These are phyloP conservation scores for Fusarium sp. DNA, from an alignment of 2,329 filamentous ascomycete genomes.

Conservation along the genomic window DNA sequence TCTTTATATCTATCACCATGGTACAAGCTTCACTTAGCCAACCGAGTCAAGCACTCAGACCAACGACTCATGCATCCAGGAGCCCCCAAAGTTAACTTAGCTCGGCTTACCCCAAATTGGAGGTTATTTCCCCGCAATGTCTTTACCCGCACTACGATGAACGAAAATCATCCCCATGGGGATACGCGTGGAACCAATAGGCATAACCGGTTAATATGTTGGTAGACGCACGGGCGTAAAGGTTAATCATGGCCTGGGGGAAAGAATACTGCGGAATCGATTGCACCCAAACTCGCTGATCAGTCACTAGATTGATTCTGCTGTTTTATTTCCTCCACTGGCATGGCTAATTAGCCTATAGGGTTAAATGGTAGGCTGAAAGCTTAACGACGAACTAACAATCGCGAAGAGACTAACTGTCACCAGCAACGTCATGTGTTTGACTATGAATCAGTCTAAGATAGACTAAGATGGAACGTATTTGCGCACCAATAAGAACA, in stretches of 20 bases:
- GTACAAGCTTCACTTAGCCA: background rate
- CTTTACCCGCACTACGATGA: conserved; percentile 19
- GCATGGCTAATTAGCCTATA: too few relatives aligned
- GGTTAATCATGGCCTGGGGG: too few relatives aligned
- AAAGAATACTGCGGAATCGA: too few relatives aligned
- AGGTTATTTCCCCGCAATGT: conserved; percentile 16
- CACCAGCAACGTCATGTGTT: conserved; percentile 19
- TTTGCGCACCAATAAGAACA: background rate
- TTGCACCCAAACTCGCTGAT: too few relatives aligned
- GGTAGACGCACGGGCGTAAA: too few relatives aligned
- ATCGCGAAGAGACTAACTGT: too few relatives aligned
- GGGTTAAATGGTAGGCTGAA: too few relatives aligned
- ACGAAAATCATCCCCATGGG: conserved; percentile 28
- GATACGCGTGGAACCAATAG: background rate
- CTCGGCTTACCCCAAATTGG: conserved; percentile 1
- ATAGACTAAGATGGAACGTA: background rate
- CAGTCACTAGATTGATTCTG: too few relatives aligned
- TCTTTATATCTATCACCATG: conserved; percentile 12
- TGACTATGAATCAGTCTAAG: background rate
- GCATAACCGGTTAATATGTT: conserved; percentile 1
- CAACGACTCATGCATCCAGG: too few relatives aligned
- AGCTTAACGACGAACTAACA: too few relatives aligned
- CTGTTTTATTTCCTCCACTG: too few relatives aligned
- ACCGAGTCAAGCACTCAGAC: background rate
- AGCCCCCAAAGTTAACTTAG: background rate